Evolutionary conservation across 345 rosid species (phyloP).

Genomic region (Linum lewisii): DNA sequence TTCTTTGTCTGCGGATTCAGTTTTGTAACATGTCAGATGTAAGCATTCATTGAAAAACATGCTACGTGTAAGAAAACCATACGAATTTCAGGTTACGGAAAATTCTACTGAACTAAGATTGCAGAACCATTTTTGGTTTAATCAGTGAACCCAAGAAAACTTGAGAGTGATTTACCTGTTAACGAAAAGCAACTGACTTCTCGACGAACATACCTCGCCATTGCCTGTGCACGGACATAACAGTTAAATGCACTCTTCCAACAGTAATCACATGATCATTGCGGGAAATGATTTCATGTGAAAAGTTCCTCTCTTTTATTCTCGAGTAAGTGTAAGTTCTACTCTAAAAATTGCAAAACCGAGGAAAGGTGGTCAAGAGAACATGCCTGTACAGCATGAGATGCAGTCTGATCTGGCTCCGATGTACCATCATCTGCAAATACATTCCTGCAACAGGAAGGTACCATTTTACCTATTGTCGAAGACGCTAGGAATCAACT

Average conservation of each 20-base stretch:
- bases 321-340: too few species aligned
- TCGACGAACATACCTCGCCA: conserved; percentile 78
- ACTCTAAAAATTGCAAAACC: neutral
- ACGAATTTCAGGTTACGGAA: neutral
- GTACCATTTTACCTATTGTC: neutral
- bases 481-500: neutral
- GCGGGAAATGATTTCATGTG: neutral
- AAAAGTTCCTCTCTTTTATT: too few species aligned
- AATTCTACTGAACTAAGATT: neutral
- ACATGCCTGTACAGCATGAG: conserved; percentile 62
- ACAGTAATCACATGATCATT: neutral
- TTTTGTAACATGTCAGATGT: conserved; percentile 12
- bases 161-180: conserved; percentile 42
- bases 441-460: conserved; percentile 54
- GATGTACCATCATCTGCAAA: conserved; percentile 76
- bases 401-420: conserved; percentile 48
- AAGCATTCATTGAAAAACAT: too few species aligned
- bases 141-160: too few species aligned
- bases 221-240: conserved; percentile 48
- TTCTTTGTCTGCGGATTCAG: conserved; percentile 59
- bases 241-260: conserved; percentile 6
- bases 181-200: conserved; percentile 73
- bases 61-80: neutral
- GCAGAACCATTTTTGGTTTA: too few species aligned
- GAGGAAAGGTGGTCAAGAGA: conserved; percentile 9